phyloP scores from a whole-genome alignment of 1,139 yeast genomes.

The Sugiyamaella xylanicola region DNA sequence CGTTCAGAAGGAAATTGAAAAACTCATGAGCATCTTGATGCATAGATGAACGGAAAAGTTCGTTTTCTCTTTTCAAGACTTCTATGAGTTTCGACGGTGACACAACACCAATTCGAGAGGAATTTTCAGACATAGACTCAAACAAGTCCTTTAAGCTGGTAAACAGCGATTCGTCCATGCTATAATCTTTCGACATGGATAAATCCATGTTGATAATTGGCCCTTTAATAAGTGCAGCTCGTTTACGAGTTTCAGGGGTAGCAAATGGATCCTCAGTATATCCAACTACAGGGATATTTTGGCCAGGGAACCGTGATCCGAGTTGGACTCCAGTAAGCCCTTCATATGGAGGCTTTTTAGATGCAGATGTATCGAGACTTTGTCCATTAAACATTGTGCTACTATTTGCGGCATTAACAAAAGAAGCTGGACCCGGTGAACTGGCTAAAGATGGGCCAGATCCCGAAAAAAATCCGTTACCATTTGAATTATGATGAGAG shows the following conservation, averaged over 20 bases:
- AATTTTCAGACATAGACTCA: slow-evolving; percentile 77
- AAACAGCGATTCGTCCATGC: slow-evolving; percentile 58
- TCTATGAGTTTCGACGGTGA: slow-evolving; percentile 77
- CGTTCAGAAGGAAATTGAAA: slow-evolving; percentile 80
- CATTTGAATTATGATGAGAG: not conserved
- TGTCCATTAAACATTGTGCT: slow-evolving; percentile 13
- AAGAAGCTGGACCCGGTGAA: not conserved
- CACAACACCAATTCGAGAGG: slow-evolving; percentile 74
- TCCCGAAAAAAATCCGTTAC: slow-evolving; percentile 10
- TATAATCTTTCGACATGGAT: slow-evolving; percentile 52
- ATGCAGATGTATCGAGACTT: slow-evolving; percentile 20
- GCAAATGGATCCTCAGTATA: slow-evolving; percentile 55
- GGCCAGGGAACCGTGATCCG: slow-evolving; percentile 42
- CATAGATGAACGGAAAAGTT: slow-evolving; percentile 84
- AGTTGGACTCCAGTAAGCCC: slow-evolving; percentile 39
- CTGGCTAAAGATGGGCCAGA: slow-evolving; percentile 5
- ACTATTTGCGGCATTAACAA: not conserved
- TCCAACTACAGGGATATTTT: slow-evolving; percentile 52
- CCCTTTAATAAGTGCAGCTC: slow-evolving; percentile 77
- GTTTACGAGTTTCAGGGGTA: slow-evolving; percentile 73
- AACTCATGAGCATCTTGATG: slow-evolving; percentile 99
- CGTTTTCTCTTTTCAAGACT: slow-evolving; percentile 77
- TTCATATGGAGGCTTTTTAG: slow-evolving; percentile 20
- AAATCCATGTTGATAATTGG: slow-evolving; percentile 83
- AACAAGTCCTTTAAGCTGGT: slow-evolving; percentile 82